These are phyloP conservation scores for Diaporthe sp. DNA, from an alignment of 2,329 filamentous ascomycete genomes.

Conservation along the genomic window DNA sequence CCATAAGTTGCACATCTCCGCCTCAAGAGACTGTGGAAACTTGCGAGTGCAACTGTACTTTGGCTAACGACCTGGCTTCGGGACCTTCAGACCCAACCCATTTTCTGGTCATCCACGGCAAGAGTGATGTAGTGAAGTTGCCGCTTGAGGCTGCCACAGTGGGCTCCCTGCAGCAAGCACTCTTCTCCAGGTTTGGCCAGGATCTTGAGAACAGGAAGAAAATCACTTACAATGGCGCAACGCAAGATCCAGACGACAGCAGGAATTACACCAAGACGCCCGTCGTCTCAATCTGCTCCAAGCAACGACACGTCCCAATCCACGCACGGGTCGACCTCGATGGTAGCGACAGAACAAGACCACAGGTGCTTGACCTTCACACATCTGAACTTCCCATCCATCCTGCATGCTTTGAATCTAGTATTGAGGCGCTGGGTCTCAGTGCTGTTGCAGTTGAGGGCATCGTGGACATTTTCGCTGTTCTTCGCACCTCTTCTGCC, in stretches of 20 bases:
- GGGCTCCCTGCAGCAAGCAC: slow-evolving; percentile 4
- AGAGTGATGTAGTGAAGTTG: slow-evolving; percentile 15
- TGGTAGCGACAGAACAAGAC: neutral
- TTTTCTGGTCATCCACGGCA: slow-evolving; percentile 27
- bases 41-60: slow-evolving; percentile 27
- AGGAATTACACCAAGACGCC: slow-evolving; percentile 9
- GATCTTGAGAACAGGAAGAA: slow-evolving; percentile 14
- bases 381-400: slow-evolving; percentile 33
- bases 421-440: neutral
- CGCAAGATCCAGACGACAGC: neutral
- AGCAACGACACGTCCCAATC: slow-evolving; percentile 3
- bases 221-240: slow-evolving; percentile 2
- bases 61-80: neutral
- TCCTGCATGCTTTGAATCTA: slow-evolving; percentile 7
- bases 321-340: slow-evolving; percentile 4
- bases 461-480: slow-evolving; percentile 19
- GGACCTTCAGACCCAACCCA: neutral
- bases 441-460: neutral
- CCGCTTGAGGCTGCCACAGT: slow-evolving; percentile 7
- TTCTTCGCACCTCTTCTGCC: neutral
- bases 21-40: slow-evolving; percentile 3
- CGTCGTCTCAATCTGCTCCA: slow-evolving; percentile 30
- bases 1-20: neutral
- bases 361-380: slow-evolving; percentile 21
- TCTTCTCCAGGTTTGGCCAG: slow-evolving; percentile 4